These are phyloP conservation scores for Rhododendron mucronatum DNA, from an alignment of 148 eudicot genomes.

Conservation along the genomic window DNA sequence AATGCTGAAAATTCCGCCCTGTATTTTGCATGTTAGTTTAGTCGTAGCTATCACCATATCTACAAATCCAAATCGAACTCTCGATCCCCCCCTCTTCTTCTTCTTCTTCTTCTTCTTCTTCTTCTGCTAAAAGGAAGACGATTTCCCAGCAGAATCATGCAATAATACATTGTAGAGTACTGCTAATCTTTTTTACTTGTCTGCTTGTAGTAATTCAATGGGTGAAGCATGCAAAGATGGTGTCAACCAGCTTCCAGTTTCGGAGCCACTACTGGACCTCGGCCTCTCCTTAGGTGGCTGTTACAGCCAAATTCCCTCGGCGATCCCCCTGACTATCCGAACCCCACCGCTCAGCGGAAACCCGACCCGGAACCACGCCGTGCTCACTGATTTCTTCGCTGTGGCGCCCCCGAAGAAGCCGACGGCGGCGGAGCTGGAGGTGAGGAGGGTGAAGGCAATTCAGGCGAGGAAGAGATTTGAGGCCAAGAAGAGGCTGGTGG, in stretches of 20 bases:
- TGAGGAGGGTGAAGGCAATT: neutral
- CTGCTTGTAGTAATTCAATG: constrained; percentile 8
- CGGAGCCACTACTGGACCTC: neutral
- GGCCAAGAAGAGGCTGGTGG: neutral
- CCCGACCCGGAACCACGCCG: neutral
- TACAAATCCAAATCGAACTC: too few species aligned
- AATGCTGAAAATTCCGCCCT: too few species aligned
- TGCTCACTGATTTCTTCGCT: neutral
- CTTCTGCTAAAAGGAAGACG: too few species aligned
- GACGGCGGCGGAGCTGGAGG: neutral
- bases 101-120: too few species aligned
- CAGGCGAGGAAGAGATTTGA: neutral
- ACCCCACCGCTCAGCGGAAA: neutral
- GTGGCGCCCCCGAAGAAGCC: neutral
- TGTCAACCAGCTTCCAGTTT: neutral
- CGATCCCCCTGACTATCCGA: neutral
- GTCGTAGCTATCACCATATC: too few species aligned
- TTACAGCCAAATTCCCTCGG: neutral
- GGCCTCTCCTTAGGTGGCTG: constrained; percentile 13
- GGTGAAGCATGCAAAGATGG: neutral
- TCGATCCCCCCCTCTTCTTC: too few species aligned
- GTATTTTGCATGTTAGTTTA: too few species aligned
- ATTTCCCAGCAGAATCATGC: too few species aligned
- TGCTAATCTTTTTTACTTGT: neutral
- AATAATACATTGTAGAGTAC: too few species aligned